phyloP scores from a whole-genome alignment of 768 basidiomycete genomes.

The Podaxis mareebaensis region DNA sequence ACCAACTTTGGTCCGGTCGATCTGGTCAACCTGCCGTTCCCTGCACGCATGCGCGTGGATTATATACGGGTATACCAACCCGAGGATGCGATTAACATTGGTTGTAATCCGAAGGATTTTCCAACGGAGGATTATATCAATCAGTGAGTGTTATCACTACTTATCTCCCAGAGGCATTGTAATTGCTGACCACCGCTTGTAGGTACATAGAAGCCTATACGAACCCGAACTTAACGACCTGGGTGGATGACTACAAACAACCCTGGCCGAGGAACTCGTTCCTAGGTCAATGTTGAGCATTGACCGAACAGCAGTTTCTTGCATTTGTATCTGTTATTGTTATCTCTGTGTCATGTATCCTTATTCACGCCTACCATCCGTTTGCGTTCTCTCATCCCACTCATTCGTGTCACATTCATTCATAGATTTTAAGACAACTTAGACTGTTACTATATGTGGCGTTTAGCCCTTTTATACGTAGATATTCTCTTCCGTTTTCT shows the following conservation, averaged over 20 bases:
- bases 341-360: neutral
- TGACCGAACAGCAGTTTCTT: neutral
- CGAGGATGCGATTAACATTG: slow-evolving; percentile 59
- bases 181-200: neutral
- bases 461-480: neutral
- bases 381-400: neutral
- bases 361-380: neutral
- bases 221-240: slow-evolving; percentile 62
- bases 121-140: slow-evolving; percentile 78
- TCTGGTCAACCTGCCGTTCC: slow-evolving; percentile 67
- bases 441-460: neutral
- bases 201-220: slow-evolving; percentile 69
- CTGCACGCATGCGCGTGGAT: slow-evolving; percentile 49
- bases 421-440: neutral
- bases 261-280: slow-evolving; percentile 62
- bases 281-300: slow-evolving; percentile 33
- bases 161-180: neutral
- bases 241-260: slow-evolving; percentile 52
- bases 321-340: neutral
- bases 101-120: slow-evolving; percentile 66
- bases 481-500: neutral
- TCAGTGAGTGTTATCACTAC: slow-evolving; percentile 35
- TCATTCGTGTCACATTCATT: neutral
- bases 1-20: slow-evolving; percentile 75
- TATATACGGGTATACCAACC: slow-evolving; percentile 75